These are phyloP conservation scores for Hymenoscyphus occultus DNA, from an alignment of 2,329 filamentous ascomycete species.

Conservation along the genomic window DNA sequence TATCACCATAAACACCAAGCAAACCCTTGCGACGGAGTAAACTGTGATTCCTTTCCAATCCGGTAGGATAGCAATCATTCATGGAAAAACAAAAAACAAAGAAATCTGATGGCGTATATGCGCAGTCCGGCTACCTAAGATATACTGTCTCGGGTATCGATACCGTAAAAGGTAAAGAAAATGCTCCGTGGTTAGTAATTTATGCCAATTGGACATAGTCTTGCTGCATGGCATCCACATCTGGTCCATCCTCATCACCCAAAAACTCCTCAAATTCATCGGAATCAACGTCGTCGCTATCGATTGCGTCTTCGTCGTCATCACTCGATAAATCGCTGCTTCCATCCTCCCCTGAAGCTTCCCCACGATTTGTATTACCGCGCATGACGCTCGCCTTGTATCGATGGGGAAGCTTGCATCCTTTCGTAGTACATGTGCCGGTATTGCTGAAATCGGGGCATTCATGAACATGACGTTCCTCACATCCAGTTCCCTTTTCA, in stretches of 20 bases:
- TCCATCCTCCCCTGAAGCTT: conserved; percentile 47
- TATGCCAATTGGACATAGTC: conserved; percentile 56
- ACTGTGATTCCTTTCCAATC: conserved; percentile 1
- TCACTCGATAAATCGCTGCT: conserved; percentile 75
- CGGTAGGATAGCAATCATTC: conserved; percentile 1
- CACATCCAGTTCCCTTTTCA: conserved; percentile 72
- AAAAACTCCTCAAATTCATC: conserved; percentile 67
- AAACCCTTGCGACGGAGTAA: conserved; percentile 10
- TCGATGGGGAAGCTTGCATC: conserved; percentile 83
- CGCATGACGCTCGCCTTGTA: conserved; percentile 80
- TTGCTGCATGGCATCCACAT: conserved; percentile 53
- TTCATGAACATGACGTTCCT: conserved; percentile 83
- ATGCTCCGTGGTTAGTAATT: conserved; percentile 14
- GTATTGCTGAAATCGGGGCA: conserved; percentile 95
- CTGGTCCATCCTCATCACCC: conserved; percentile 51
- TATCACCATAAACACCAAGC: conserved; percentile 13
- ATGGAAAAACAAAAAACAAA: conserved; percentile 10
- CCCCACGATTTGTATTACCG: conserved; percentile 51
- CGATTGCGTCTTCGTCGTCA: conserved; percentile 64
- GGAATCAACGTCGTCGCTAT: conserved; percentile 77
- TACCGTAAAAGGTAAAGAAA: conserved; percentile 4
- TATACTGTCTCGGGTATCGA: conserved; percentile 8
- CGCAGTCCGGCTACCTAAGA: background rate
- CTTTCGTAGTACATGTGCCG: conserved; percentile 74
- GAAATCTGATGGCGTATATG: conserved; percentile 4